Evolutionary conservation across 495 filamentous ascomycete genomes (phyloP), one percentile per base, ranked within the genome.

Genomic region (Chaetomium fimeti): DNA sequence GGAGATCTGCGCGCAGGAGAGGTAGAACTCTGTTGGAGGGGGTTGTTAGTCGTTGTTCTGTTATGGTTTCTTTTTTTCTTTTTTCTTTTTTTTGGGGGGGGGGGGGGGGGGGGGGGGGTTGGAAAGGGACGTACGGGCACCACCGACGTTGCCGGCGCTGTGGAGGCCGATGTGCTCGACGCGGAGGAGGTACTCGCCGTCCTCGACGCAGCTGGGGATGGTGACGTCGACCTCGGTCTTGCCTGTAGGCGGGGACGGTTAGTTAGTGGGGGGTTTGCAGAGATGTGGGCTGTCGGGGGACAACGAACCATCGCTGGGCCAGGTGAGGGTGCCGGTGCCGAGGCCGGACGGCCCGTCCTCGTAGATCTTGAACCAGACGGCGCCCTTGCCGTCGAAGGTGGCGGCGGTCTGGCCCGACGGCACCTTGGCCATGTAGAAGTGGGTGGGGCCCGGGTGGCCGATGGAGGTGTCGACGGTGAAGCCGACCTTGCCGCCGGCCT

Each of bases 131-230:
- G 3, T 43, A 43, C 40, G 83, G 6, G 84, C 82, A 32, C 82
- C 82, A 32, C 76, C 76, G 20, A 70, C 69, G n/a, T 69, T 55
- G 55, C 61, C 58, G 8, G 83, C 84, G 38, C 66, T 66, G 66
- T 85, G 82, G 27, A 84, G 76, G 1, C 75, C 83, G 24, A 87
- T 82, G 63, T 85, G 82, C 72, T 87, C 85, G 38, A 83, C 79
- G 24, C 84, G 78, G 43, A 87, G 73, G 20, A 88, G 80, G 71
- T 87, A 87, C 56, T 84, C 79, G 60, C 84, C 84, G n/a, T 78
- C 69, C 2, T 76, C 76, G n/a, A 84, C 70, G 62, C 77, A 77
- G 13, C 69, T 67, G 27, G 82, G 83, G 59, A 84, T 78, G 15
- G 60, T 77, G 64, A 83, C 78, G 49, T 69, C 66, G 52, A 85